These are phyloP conservation scores for Elongisporangium anandrum DNA, from an alignment of 352 stramenopile species.

Conservation along the genomic window DNA sequence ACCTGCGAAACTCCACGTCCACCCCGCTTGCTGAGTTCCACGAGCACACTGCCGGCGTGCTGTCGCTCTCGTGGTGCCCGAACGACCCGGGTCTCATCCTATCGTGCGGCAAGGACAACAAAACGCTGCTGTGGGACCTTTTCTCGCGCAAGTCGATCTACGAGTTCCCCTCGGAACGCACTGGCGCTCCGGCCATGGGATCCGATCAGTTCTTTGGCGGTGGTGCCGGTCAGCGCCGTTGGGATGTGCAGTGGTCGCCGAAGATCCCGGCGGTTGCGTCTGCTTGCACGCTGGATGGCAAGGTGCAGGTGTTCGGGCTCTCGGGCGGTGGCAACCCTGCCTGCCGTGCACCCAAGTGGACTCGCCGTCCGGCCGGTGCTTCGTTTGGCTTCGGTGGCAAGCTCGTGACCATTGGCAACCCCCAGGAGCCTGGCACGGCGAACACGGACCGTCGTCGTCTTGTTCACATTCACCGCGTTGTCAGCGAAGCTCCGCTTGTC, in stretches of 20 bases:
- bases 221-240: constrained; percentile 80
- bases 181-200: constrained; percentile 56
- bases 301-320: constrained; percentile 92
- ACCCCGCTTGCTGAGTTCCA: constrained; percentile 94
- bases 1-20: constrained; percentile 96
- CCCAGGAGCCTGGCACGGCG: constrained; percentile 37
- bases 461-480: constrained; percentile 78
- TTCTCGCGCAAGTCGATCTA: constrained; percentile 91
- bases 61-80: constrained; percentile 97
- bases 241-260: constrained; percentile 96
- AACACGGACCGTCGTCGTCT: constrained; percentile 64
- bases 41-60: constrained; percentile 94
- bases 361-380: constrained; percentile 85
- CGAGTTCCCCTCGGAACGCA: constrained; percentile 87
- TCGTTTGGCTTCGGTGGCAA: constrained; percentile 97
- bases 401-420: constrained; percentile 87
- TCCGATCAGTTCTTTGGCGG: constrained; percentile 80
- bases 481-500: constrained; percentile 80
- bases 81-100: constrained; percentile 92
- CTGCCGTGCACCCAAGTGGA: constrained; percentile 94
- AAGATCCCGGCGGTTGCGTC: constrained; percentile 92
- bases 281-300: constrained; percentile 97
- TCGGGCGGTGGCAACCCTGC: constrained; percentile 71
- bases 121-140: constrained; percentile 97
- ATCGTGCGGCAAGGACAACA: constrained; percentile 97